Base-by-base conservation (phyloP, 257 asterid genomes). In the Nicotiana otophora region DNA sequence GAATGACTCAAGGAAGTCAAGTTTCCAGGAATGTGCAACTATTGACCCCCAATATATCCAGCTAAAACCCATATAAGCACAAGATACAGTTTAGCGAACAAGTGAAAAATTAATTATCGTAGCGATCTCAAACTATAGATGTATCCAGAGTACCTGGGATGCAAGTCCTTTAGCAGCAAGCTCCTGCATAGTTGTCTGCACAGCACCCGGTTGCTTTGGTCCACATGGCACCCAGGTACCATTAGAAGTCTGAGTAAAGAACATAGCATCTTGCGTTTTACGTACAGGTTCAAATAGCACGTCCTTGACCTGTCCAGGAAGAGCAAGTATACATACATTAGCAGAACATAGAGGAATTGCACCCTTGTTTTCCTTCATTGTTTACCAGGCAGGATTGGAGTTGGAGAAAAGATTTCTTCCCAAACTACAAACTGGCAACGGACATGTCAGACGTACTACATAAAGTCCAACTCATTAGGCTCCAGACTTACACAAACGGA, bases 211-310 rank as follows among this genome's bases (percentile, higher is more conserved):
- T 84, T 92, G 97, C 89, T 91, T 96, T 36, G 99, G 97, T 66
- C 97, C 99, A 83, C 99, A 96, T 80, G 99, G 99, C 85, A 90
- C 82, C 97, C 93, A 94, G 51, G 82, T 82, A 20, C 87, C 98
- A 84, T 88, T 81, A 83, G 97, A 81, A 69, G 88, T 77, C 86
- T 93, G 89, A 14, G 85, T 57, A 81, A 96, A 96, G 89, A 85
- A 90, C 97, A 90, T 92, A 23, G 99, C 98, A 82, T 94, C 99
- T 86, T 96, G 99, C 1, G 99, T 96, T 86, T 96, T 96, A 19
- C 99, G 97, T 55, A 96, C 97, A 58, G 99, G 99, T 82, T 96
- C 98, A 84, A 96, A 94, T 58, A 96, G 89, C 48, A 96, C 99
- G 81, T 96, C 98, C 87, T 96, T 96, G 67, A 96, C 99, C 99